phyloP scores from a whole-genome alignment of 257 asterid genomes.

The Gentiana straminea region DNA sequence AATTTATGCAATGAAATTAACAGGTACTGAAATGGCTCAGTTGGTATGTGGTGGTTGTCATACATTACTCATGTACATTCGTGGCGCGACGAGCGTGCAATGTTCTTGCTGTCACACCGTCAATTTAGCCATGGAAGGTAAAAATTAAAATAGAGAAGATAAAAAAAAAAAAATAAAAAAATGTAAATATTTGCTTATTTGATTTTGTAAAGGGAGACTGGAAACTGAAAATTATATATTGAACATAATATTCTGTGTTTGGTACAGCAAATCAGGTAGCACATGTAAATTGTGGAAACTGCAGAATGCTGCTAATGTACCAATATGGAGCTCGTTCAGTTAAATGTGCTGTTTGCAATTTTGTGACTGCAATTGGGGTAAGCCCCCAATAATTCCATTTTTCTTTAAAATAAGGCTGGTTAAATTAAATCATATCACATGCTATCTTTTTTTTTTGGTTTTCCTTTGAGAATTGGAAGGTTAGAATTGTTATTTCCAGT shows the following conservation, averaged over 20 bases:
- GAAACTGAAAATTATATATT: no score
- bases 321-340: conserved; percentile 44
- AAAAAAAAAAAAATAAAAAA: background rate
- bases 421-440: no score
- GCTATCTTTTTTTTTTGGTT: no score
- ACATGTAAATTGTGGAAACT: conserved; percentile 49
- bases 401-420: background rate
- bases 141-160: no score
- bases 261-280: conserved; percentile 50
- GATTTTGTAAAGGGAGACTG: no score
- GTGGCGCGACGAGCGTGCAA: conserved; percentile 51
- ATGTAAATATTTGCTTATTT: no score
- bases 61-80: conserved; percentile 45
- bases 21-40: conserved; percentile 60
- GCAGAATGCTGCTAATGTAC: conserved; percentile 42
- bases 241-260: background rate
- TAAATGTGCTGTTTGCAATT: conserved; percentile 52
- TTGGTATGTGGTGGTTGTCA: conserved; percentile 51
- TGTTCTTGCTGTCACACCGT: conserved; percentile 55
- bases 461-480: no score
- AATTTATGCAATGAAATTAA: background rate
- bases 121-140: conserved; percentile 49
- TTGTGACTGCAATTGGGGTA: conserved; percentile 41
- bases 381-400: conserved; percentile 12
- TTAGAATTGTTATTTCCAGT: no score